Evolutionary conservation across 192 early-diverging fungal genomes (phyloP).

Genomic region (Rhizophagus sp.): DNA sequence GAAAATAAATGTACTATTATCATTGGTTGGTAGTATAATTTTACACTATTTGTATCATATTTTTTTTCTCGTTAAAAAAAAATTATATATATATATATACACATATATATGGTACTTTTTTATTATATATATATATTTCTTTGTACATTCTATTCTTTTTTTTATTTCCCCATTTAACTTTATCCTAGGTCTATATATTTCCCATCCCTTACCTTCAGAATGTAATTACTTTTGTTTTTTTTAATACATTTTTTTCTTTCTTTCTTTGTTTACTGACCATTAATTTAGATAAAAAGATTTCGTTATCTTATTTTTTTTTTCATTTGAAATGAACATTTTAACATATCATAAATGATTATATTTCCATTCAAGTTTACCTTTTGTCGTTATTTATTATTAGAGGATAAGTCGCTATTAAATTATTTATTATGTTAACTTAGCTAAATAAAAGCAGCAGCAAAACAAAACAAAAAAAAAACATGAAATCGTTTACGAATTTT

Average conservation of each 20-base stretch:
- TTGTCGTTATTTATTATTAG: constrained; percentile 7
- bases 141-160: constrained; percentile 5
- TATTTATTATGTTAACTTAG: too few relatives aligned
- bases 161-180: neutral
- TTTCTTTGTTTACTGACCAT: neutral
- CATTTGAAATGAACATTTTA: neutral
- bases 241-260: constrained; percentile 15
- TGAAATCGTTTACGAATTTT: too few relatives aligned
- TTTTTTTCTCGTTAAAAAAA: neutral
- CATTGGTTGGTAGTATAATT: neutral
- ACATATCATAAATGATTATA: neutral
- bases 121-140: neutral
- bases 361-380: neutral
- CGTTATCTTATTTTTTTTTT: neutral
- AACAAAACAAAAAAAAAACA: too few relatives aligned
- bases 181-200: constrained; percentile 4
- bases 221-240: constrained; percentile 23
- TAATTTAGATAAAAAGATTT: neutral
- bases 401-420: neutral
- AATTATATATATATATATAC: neutral
- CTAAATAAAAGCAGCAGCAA: too few relatives aligned
- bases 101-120: constrained; percentile 22
- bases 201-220: neutral
- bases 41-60: neutral
- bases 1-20: neutral